phyloP scores from a whole-genome alignment of 2,329 filamentous ascomycete genomes.

The Erysiphe neolycopersici region DNA sequence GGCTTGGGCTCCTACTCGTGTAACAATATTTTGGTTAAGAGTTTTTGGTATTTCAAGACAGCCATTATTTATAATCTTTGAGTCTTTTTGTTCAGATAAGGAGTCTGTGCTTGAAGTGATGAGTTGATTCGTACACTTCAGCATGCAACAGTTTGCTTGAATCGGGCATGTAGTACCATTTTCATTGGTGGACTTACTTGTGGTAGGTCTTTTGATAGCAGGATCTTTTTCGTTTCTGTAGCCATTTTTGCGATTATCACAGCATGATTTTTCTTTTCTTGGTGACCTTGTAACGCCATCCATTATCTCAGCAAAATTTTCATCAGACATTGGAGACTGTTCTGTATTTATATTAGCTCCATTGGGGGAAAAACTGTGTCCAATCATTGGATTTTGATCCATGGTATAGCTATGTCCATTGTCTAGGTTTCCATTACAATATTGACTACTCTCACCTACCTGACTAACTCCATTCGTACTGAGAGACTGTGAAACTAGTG shows the following conservation, averaged over 20 bases:
- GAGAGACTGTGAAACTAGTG: slow-evolving; percentile 3
- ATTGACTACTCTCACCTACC: slow-evolving; percentile 1
- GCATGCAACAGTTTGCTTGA: slow-evolving; percentile 3
- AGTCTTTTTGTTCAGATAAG: slow-evolving; percentile 5
- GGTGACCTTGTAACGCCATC: neutral
- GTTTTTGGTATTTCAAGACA: slow-evolving; percentile 11
- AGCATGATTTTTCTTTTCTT: neutral
- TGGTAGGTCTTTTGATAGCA: too few relatives aligned
- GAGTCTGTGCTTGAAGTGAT: slow-evolving; percentile 8
- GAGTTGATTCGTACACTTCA: slow-evolving; percentile 6
- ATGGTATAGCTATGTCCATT: neutral
- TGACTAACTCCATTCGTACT: slow-evolving; percentile 4
- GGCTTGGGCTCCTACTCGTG: slow-evolving; percentile 4
- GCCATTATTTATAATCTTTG: slow-evolving; percentile 14
- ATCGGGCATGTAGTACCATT: too few relatives aligned
- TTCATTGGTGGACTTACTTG: too few relatives aligned
- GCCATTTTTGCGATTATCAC: neutral
- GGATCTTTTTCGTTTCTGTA: too few relatives aligned
- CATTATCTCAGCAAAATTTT: neutral
- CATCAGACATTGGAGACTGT: neutral
- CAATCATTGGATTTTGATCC: slow-evolving; percentile 6
- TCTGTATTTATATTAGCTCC: slow-evolving; percentile 3
- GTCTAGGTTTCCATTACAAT: slow-evolving; percentile 2
- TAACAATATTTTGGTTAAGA: slow-evolving; percentile 5
- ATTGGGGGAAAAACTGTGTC: slow-evolving; percentile 4